These are phyloP conservation scores for Talaromyces sp. DNA, from an alignment of 2,329 filamentous ascomycete genomes.

Conservation along the genomic window DNA sequence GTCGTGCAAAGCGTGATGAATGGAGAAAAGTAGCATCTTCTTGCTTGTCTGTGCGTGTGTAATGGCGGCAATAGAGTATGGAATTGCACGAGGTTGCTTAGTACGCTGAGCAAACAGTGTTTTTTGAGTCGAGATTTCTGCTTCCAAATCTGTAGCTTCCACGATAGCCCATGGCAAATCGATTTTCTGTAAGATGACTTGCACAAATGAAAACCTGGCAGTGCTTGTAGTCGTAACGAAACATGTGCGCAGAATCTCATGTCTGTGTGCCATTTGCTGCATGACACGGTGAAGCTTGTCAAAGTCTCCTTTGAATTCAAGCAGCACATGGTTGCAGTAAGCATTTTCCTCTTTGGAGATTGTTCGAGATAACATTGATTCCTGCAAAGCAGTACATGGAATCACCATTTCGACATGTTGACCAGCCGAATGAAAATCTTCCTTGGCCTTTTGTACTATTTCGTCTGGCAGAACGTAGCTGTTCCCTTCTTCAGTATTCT, in stretches of 20 bases:
- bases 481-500: constrained; percentile 1
- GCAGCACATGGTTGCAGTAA: constrained; percentile 68
- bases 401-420: constrained; percentile 51
- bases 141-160: constrained; percentile 32
- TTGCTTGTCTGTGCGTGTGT: constrained; percentile 8
- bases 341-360: constrained; percentile 39
- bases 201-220: constrained; percentile 58
- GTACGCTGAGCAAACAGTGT: constrained; percentile 15
- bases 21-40: constrained; percentile 40
- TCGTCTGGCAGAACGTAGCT: constrained; percentile 16
- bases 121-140: constrained; percentile 45
- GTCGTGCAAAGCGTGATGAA: constrained; percentile 84
- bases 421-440: constrained; percentile 27
- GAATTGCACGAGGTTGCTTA: constrained; percentile 19
- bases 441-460: constrained; percentile 25
- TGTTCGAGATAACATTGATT: constrained; percentile 70
- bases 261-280: constrained; percentile 56
- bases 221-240: constrained; percentile 63
- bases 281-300: constrained; percentile 54
- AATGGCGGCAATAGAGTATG: constrained; percentile 23
- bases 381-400: constrained; percentile 81
- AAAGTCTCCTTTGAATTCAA: constrained; percentile 52
- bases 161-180: constrained; percentile 40
- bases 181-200: constrained; percentile 58
- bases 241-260: constrained; percentile 71